Conservation (phyloP, 441 rosid genomes). For the Populus tomentosa region DNA sequence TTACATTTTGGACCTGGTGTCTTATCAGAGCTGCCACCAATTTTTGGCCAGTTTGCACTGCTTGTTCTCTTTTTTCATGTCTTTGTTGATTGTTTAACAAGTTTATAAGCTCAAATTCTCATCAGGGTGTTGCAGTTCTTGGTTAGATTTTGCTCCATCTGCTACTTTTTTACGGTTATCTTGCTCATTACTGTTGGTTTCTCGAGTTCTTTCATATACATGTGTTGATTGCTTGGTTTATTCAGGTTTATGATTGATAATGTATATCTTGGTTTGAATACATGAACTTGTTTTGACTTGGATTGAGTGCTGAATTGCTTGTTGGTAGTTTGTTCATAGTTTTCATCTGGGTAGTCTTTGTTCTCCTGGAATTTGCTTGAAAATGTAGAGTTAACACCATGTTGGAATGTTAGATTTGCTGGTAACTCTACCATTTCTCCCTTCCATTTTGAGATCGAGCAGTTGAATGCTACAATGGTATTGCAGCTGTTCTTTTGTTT, state of each 20-base stretch:
- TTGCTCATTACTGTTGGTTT: background rate
- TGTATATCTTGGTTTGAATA: background rate
- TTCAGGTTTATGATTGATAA: too few relatives aligned
- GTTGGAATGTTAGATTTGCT: background rate
- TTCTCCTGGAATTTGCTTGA: background rate
- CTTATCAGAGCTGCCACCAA: conserved; percentile 9
- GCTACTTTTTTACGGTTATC: background rate
- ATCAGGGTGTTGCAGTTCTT: conserved; percentile 22
- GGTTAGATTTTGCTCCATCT: conserved; percentile 5
- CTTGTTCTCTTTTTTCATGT: background rate
- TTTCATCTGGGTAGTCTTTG: conserved; percentile 6
- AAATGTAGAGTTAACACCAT: background rate
- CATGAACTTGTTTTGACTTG: background rate
- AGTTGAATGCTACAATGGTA: background rate
- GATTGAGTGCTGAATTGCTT: background rate
- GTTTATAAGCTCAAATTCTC: conserved; percentile 12
- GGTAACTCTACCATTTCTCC: background rate
- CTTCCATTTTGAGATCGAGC: background rate
- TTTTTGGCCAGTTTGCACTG: background rate
- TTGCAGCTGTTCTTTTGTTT: background rate
- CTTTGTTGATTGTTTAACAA: conserved; percentile 9
- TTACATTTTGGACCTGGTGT: background rate
- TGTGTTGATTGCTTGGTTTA: background rate
- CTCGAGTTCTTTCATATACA: background rate
- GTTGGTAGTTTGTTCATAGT: background rate